phyloP scores from a whole-genome alignment of 495 filamentous ascomycete species.

The Aspergillus coremiiformis region DNA sequence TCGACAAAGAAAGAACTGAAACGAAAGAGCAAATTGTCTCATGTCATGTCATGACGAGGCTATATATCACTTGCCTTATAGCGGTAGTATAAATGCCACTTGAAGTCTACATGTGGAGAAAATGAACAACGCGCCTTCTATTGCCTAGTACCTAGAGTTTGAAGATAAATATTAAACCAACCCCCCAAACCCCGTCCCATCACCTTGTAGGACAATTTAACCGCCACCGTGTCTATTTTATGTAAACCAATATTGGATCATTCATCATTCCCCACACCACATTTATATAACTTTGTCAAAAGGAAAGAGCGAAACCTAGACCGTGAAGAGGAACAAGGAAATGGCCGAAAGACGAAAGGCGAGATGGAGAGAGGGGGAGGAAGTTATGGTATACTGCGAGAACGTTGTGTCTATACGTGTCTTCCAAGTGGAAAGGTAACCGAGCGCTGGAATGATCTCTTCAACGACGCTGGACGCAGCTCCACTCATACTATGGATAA shows the following conservation, averaged over 20 bases:
- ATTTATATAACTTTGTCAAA: background rate
- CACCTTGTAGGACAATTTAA: constrained; percentile 1
- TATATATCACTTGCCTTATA: too few relatives aligned
- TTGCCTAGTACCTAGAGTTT: too few relatives aligned
- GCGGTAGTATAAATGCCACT: too few relatives aligned
- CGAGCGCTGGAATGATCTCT: background rate
- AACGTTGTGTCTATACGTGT: background rate
- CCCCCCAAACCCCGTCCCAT: background rate
- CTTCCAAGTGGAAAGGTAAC: background rate
- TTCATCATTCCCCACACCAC: background rate
- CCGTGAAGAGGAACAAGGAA: background rate
- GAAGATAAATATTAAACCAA: background rate
- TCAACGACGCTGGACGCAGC: constrained; percentile 60
- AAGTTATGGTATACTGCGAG: background rate
- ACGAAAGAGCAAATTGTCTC: too few relatives aligned
- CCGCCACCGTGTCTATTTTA: constrained; percentile 3
- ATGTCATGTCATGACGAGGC: too few relatives aligned
- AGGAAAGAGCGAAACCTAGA: background rate
- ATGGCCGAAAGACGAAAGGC: background rate
- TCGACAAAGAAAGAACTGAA: too few relatives aligned
- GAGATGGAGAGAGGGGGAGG: background rate
- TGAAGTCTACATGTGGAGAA: too few relatives aligned
- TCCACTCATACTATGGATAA: constrained; percentile 71
- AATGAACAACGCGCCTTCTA: too few relatives aligned
- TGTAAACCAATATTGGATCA: background rate